Percentiles rank a stretch among this genome's conserved stretches.
Evolutionary conservation across 176 grass and related monocot genomes (phyloP).

Genomic region (Phyllostachys edulis): DNA sequence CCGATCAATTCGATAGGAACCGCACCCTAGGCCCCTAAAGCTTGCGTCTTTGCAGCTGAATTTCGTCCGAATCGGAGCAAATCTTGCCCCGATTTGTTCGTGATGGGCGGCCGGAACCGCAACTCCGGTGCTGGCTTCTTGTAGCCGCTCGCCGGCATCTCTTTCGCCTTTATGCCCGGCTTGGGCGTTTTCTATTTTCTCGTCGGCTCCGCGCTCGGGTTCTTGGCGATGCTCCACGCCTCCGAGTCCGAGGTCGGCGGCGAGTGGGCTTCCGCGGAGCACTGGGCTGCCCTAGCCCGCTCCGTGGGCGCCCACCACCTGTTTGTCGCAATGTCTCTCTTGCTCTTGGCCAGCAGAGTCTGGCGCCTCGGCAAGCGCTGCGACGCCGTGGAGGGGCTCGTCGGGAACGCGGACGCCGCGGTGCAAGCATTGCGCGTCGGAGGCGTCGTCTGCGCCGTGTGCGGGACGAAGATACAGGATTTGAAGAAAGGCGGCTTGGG

Average conservation of each 20-base stretch:
- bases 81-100: background rate
- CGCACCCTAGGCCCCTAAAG: background rate
- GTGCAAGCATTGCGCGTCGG: constrained; percentile 26
- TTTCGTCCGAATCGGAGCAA: background rate
- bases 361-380: constrained; percentile 49
- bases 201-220: constrained; percentile 43
- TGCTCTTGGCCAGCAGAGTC: constrained; percentile 35
- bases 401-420: constrained; percentile 25
- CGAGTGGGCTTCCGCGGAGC: constrained; percentile 31
- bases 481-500: constrained; percentile 35
- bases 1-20: constrained; percentile 1
- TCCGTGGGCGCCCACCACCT: constrained; percentile 19
- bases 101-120: constrained; percentile 41
- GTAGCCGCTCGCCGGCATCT: constrained; percentile 37
- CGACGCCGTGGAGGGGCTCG: constrained; percentile 44
- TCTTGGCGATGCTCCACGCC: constrained; percentile 43
- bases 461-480: constrained; percentile 49
- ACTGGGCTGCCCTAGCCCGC: constrained; percentile 11
- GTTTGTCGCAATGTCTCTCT: constrained; percentile 17
- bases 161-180: constrained; percentile 2
- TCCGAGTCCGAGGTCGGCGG: constrained; percentile 20
- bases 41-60: background rate
- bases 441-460: constrained; percentile 52
- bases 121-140: constrained; percentile 21
- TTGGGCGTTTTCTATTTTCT: constrained; percentile 42